A percentile compares a stretch with the other conserved stretches of the same genome.
Conservation (phyloP, 805 yeast genomes). For the Metschnikowia proteae region DNA sequence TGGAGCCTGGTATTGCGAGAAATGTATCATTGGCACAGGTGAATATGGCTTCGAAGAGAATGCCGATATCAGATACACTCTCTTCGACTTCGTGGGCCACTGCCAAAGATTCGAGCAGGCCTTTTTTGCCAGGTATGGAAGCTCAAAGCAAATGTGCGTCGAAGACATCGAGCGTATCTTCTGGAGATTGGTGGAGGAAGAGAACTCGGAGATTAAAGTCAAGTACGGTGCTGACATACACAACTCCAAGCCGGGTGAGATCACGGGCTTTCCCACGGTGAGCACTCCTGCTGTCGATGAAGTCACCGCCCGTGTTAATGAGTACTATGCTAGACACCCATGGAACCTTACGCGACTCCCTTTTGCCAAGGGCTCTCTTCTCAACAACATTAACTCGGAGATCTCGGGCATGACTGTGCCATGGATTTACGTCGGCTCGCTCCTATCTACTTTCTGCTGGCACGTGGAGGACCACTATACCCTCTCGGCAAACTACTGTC, state of each 20-base stretch:
- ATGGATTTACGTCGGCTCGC: constrained; percentile 89
- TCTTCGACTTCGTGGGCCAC: constrained; percentile 56
- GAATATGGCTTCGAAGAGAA: constrained; percentile 82
- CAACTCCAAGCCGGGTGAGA: constrained; percentile 57
- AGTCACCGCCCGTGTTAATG: constrained; percentile 13
- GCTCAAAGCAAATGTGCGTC: constrained; percentile 22
- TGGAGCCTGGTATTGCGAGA: constrained; percentile 75
- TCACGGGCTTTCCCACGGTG: constrained; percentile 67
- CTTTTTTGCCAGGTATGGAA: constrained; percentile 30
- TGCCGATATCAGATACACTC: constrained; percentile 48
- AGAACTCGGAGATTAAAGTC: constrained; percentile 51
- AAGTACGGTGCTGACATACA: constrained; percentile 87
- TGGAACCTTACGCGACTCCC: constrained; percentile 78
- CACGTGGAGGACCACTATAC: constrained; percentile 95
- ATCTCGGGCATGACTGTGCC: constrained; percentile 95
- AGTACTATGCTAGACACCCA: constrained; percentile 51
- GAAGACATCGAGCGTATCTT: constrained; percentile 57
- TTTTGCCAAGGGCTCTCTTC: constrained; percentile 61
- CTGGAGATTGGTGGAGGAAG: constrained; percentile 51
- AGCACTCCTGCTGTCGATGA: constrained; percentile 12
- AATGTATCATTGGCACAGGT: constrained; percentile 82
- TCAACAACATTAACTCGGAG: constrained; percentile 58
- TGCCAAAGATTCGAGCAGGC: constrained; percentile 49
- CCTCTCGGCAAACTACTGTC: constrained; percentile 87
- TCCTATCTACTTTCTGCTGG: constrained; percentile 93